Base-by-base conservation (phyloP, 2,329 filamentous ascomycete genomes). In the Dothistroma septosporum region DNA sequence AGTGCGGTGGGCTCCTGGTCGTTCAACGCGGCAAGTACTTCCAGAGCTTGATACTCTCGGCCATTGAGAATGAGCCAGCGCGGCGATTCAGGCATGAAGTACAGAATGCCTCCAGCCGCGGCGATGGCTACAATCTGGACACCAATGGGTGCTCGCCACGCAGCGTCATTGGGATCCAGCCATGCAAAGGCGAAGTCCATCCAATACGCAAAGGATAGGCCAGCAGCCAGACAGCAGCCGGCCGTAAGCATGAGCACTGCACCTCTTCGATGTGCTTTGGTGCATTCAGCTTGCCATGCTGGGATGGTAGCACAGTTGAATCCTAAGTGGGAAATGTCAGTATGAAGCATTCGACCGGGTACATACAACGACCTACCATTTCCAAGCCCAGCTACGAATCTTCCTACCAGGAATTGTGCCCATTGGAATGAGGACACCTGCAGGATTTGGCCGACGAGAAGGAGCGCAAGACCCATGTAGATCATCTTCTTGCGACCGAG, bases 401-500 rank as follows among this genome's bases (percentile, higher is more conserved):
- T 75, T 6, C 79, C 79, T 14, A 77, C 77, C 14, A 83, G 75
- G 28, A 80, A 77, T 53, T 76, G 75, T 28, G 72, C 75, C 19
- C 80, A 76, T 60, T 75, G 69, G 64, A 79, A 82, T 1, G 79
- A 76, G 10, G 79, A 71, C 16, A 82, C 73, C 68, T 88, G 86
- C 35, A 88, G 80, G 16, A 83, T 75, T 46, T 84, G 83, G 19
- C 85, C 84, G 33, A 86, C 57, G 21, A 84, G 75, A 78, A 86
- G 83, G 62, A 87, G 78, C 8, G 75, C 63, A 5, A 82, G 81
- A 12, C 86, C 86, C 10, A 83, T 76, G 65, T 87, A 83, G 50
- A 86, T 84, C 5, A 80, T 80, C 33, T 81, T 76, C 70, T 80
- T 78, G 28, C 85, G 77, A 22, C 84, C 85, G 31, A 86, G 77